These are phyloP conservation scores for Xerocomus minutiporus DNA, from an alignment of 1,284 basidiomycete species.

Conservation along the genomic window DNA sequence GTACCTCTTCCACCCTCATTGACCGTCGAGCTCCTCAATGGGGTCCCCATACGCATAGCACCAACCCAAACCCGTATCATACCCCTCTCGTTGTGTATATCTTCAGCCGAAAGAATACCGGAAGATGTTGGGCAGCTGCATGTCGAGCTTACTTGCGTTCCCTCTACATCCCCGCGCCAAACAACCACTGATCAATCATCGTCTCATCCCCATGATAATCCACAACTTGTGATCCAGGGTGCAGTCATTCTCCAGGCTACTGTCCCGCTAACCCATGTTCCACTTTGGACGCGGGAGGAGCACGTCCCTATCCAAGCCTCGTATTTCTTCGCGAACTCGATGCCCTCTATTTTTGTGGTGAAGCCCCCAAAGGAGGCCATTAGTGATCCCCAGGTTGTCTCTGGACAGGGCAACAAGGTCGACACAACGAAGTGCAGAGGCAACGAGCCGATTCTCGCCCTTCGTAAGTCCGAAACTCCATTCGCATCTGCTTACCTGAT, in stretches of 20 bases:
- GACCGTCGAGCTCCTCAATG: constrained; percentile 34
- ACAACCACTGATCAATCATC: background rate
- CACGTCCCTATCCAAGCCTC: constrained; percentile 47
- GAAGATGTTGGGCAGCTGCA: constrained; percentile 31
- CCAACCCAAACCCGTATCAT: constrained; percentile 59
- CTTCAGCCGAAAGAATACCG: constrained; percentile 25
- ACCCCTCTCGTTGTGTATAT: constrained; percentile 47
- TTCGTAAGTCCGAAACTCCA: constrained; percentile 48
- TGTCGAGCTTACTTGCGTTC: constrained; percentile 34
- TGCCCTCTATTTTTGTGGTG: constrained; percentile 54
- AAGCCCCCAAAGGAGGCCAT: constrained; percentile 45
- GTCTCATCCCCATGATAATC: background rate
- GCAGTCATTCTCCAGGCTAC: constrained; percentile 21
- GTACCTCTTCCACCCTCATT: constrained; percentile 23
- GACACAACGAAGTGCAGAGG: constrained; percentile 11
- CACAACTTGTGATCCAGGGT: background rate
- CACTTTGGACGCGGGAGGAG: constrained; percentile 35
- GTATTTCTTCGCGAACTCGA: constrained; percentile 53
- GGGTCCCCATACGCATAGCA: constrained; percentile 40
- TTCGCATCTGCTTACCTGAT: constrained; percentile 2
- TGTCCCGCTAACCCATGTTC: constrained; percentile 43
- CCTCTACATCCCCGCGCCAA: constrained; percentile 12
- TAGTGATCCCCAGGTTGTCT: constrained; percentile 1
- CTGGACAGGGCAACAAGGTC: background rate
- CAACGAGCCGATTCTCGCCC: constrained; percentile 58